phyloP scores from a whole-genome alignment of 345 rosid species.

The Brassica rapa region DNA sequence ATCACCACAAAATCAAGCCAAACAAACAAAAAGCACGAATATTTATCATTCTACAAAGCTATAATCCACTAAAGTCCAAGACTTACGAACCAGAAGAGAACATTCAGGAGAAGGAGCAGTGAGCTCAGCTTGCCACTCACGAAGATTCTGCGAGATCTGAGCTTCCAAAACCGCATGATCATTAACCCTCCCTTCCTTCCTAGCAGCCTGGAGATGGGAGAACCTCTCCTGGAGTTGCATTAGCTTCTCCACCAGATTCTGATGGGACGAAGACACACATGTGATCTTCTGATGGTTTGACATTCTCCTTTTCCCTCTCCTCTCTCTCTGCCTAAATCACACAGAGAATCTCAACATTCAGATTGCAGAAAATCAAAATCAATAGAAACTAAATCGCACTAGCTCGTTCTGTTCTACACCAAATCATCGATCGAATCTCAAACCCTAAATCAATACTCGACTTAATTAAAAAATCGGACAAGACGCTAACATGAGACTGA shows the following conservation, averaged over 20 bases:
- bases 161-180: slow-evolving; percentile 65
- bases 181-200: slow-evolving; percentile 54
- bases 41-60: too few relatives aligned
- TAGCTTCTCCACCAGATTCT: slow-evolving; percentile 57
- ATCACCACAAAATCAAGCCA: not conserved
- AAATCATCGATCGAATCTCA: not conserved
- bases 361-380: not conserved
- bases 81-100: slow-evolving; percentile 55
- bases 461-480: not conserved
- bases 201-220: slow-evolving; percentile 59
- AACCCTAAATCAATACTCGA: slow-evolving; percentile 1
- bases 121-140: slow-evolving; percentile 78
- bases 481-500: too few relatives aligned
- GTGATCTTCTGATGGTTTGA: slow-evolving; percentile 49
- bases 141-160: slow-evolving; percentile 63
- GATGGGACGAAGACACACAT: slow-evolving; percentile 54
- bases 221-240: slow-evolving; percentile 62
- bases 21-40: not conserved
- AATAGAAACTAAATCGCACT: too few relatives aligned
- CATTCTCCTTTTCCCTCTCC: slow-evolving; percentile 43
- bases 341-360: not conserved
- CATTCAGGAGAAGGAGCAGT: slow-evolving; percentile 62
- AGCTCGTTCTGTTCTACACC: too few relatives aligned
- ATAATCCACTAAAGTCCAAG: too few relatives aligned
- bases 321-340: not conserved